Conservation (phyloP, 176 grass and related monocot species). For the Triticum turgidum region DNA sequence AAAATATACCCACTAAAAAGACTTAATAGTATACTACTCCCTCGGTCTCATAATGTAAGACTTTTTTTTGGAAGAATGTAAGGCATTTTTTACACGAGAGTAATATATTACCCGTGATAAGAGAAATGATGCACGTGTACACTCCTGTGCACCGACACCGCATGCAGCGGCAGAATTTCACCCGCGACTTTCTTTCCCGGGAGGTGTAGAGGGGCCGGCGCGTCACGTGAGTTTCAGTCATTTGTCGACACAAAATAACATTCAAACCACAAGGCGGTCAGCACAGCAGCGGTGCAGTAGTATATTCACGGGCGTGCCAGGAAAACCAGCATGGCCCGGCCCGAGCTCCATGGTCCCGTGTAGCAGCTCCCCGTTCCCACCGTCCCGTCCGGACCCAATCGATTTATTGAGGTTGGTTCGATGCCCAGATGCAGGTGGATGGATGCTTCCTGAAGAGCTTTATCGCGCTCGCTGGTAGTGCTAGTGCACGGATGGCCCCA, state of each 20-base stretch:
- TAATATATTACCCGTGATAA: too few relatives aligned
- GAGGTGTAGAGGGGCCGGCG: too few relatives aligned
- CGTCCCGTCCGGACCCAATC: neutral
- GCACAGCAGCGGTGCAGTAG: neutral
- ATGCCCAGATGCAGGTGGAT: neutral
- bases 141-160: too few relatives aligned
- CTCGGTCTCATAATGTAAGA: too few relatives aligned
- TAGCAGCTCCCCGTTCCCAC: neutral
- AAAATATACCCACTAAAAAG: too few relatives aligned
- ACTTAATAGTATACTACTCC: too few relatives aligned
- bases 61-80: too few relatives aligned
- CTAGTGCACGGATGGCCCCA: neutral
- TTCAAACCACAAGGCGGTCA: neutral
- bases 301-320: neutral
- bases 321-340: neutral
- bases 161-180: too few relatives aligned
- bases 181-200: too few relatives aligned
- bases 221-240: too few relatives aligned
- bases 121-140: too few relatives aligned
- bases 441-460: conserved; percentile 1
- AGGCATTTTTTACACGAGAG: too few relatives aligned
- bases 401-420: neutral
- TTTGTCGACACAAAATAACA: neutral
- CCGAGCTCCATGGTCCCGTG: conserved; percentile 3
- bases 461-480: neutral